phyloP scores from a whole-genome alignment of 2,329 filamentous ascomycete genomes.

The Penicillium griseofulvum region DNA sequence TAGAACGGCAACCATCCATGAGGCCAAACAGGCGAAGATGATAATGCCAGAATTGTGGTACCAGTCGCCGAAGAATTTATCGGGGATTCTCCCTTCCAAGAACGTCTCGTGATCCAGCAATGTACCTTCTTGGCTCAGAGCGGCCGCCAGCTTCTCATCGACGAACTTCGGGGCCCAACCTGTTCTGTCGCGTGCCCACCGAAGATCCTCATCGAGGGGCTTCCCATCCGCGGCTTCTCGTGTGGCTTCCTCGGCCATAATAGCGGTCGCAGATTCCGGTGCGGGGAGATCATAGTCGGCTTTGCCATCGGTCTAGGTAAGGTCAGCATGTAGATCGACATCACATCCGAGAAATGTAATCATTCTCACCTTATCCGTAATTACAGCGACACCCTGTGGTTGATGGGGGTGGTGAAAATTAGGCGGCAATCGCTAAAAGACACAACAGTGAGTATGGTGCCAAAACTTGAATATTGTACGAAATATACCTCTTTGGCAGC shows the following conservation, averaged over 20 bases:
- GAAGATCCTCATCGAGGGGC: slow-evolving; percentile 54
- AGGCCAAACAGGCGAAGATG: slow-evolving; percentile 83
- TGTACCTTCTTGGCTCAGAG: slow-evolving; percentile 57
- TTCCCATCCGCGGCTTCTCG: slow-evolving; percentile 49
- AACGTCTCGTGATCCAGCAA: slow-evolving; percentile 85
- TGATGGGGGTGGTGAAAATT: slow-evolving; percentile 57
- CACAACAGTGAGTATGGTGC: slow-evolving; percentile 12
- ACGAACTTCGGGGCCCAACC: slow-evolving; percentile 91
- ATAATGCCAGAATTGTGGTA: slow-evolving; percentile 97
- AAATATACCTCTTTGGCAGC: slow-evolving; percentile 70
- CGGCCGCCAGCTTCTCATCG: slow-evolving; percentile 52
- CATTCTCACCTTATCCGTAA: slow-evolving; percentile 65
- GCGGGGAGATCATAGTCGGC: slow-evolving; percentile 74
- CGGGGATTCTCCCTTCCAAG: slow-evolving; percentile 77
- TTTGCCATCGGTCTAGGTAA: slow-evolving; percentile 60
- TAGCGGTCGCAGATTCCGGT: slow-evolving; percentile 57
- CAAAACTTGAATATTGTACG: not conserved
- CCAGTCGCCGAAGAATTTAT: slow-evolving; percentile 95
- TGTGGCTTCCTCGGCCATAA: slow-evolving; percentile 56
- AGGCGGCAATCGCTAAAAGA: slow-evolving; percentile 58
- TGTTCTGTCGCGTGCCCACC: slow-evolving; percentile 59
- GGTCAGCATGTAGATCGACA: slow-evolving; percentile 3
- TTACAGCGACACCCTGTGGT: slow-evolving; percentile 52
- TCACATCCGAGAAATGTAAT: not conserved
- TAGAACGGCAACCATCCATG: slow-evolving; percentile 84